Evolutionary conservation across 257 asterid species (phyloP).

Genomic region (Solanum clarkiae): DNA sequence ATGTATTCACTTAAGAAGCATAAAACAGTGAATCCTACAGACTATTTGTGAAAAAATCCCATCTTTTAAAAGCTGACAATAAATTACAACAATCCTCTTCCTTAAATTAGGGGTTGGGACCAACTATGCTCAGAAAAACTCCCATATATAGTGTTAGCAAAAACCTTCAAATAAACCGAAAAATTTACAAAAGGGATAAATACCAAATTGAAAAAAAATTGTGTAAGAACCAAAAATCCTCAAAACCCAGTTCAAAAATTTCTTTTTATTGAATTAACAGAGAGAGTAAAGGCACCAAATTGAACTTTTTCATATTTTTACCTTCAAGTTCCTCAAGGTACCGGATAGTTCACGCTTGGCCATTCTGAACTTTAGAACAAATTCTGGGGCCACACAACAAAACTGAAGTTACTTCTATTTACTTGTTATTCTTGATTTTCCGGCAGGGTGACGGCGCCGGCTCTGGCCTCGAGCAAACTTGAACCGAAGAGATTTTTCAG

Average conservation of each 20-base stretch:
- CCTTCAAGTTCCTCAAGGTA: constrained; percentile 86
- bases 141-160: not conserved
- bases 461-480: not conserved
- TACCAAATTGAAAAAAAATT: not conserved
- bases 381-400: not conserved
- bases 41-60: no score
- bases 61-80: not conserved
- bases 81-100: not conserved
- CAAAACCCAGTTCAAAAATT: not conserved
- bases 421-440: not conserved
- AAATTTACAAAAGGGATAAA: not conserved
- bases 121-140: not conserved
- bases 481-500: not conserved
- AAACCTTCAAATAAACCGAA: not conserved
- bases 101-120: not conserved
- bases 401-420: not conserved
- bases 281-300: not conserved
- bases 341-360: constrained; percentile 79
- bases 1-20: no score
- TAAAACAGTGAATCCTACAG: no score
- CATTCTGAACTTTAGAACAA: constrained; percentile 23
- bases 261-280: not conserved
- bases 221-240: not conserved
- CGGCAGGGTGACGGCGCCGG: not conserved
- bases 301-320: not conserved